Base-by-base conservation (phyloP, 345 rosid species). In the Bruguiera sexangula region DNA sequence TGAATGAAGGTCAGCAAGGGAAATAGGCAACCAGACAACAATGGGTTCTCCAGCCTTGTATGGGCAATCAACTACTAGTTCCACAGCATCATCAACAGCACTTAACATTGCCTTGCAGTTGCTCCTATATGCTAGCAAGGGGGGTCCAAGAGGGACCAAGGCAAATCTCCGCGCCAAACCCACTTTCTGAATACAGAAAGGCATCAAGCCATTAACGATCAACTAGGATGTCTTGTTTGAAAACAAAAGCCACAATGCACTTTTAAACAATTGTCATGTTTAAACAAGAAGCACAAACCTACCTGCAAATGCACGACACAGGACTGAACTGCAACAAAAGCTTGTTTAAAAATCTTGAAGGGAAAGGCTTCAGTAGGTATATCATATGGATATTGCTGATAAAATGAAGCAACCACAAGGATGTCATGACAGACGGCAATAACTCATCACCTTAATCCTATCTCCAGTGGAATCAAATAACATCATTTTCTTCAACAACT, bases 291-390 rank as follows among this genome's bases (percentile, higher is more conserved):
- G 3, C 62, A 26, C 73, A 43, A 68, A 22, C 75, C 74, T 66
- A 94, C 97, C 89, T 91, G 97, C 73, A 94, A 82, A 84, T 94
- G 98, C 77, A 94, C 97, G 79, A 94, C 98, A 54, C 97, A 94
- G 32, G 98, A 94, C 85, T 94, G 98, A 76, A 94, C 82, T 65
- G 96, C 97, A 51, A 90, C 97, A 80, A 94, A 94, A 39, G 96
- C 97, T 87, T 94, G 96, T 77, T 94, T 91, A 70, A 94, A 94
- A 76, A 91, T 91, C 83, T 91, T 93, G 83, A 88, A 94, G 10
- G 92, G 60, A 75, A 91, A 94, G 73, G 97, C 98, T 77, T 91
- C 98, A 19, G 97, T 91, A 52, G 97, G 98, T 79, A 94, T 94
- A 81, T 94, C 98, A 67, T 76, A 89, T 46, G 97, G 98, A 77